These are phyloP conservation scores for Thamnidium elegans DNA, from an alignment of 192 early-diverging fungal genomes.

Conservation along the genomic window DNA sequence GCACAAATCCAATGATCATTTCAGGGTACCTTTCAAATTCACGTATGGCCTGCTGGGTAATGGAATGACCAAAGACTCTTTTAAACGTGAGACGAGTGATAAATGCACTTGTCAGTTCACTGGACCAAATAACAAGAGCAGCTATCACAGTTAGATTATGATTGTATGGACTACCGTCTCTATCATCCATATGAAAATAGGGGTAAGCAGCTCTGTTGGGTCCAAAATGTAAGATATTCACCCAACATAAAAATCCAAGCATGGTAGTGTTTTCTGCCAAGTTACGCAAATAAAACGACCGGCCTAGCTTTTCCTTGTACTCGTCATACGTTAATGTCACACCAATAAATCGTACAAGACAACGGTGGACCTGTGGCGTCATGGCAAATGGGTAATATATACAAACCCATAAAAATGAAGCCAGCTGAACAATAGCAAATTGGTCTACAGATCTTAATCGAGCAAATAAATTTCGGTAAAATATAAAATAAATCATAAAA, in stretches of 20 bases:
- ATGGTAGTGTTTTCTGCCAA: slow-evolving; percentile 76
- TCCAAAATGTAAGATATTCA: slow-evolving; percentile 66
- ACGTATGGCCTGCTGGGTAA: slow-evolving; percentile 60
- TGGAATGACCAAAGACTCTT: slow-evolving; percentile 49
- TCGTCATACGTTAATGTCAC: slow-evolving; percentile 61
- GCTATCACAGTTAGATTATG: slow-evolving; percentile 59
- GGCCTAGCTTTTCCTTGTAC: slow-evolving; percentile 65
- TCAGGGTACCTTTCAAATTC: slow-evolving; percentile 70
- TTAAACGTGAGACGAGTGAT: slow-evolving; percentile 65
- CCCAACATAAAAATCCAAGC: slow-evolving; percentile 71
- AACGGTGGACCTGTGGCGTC: slow-evolving; percentile 53
- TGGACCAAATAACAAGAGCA: slow-evolving; percentile 60
- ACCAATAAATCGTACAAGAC: slow-evolving; percentile 51
- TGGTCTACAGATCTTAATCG: slow-evolving; percentile 66
- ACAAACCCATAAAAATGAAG: slow-evolving; percentile 71
- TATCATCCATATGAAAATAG: slow-evolving; percentile 66
- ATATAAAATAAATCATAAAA: slow-evolving; percentile 80
- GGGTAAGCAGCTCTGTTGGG: slow-evolving; percentile 66
- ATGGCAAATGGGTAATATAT: slow-evolving; percentile 73
- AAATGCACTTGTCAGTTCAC: slow-evolving; percentile 61
- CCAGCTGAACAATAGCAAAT: slow-evolving; percentile 63
- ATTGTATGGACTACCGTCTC: slow-evolving; percentile 42
- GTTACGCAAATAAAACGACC: slow-evolving; percentile 69
- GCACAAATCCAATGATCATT: slow-evolving; percentile 60
- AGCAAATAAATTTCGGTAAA: slow-evolving; percentile 76